Base-by-base conservation (phyloP, 345 rosid species). In the Toxicodendron radicans region DNA sequence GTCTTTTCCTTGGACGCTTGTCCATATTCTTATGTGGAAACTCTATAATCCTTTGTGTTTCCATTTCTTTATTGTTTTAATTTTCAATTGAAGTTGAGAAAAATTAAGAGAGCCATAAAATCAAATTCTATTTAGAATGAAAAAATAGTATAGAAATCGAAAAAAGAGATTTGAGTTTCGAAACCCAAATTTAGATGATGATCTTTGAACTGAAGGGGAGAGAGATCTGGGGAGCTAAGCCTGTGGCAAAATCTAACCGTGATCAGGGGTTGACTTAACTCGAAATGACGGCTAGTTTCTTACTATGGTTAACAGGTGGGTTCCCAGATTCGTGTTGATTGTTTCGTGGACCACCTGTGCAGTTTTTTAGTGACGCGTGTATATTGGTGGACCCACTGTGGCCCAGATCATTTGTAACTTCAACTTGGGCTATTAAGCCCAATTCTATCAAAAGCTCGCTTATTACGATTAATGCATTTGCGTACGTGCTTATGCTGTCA, bases 1-100 rank as follows among this genome's bases (percentile, higher is more conserved):
- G 91, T 54, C 90, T 83, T 77, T 91, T 91, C 76, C 89, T 83
- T 2, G 94, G 97, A 24, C 97, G 92, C 59, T 87, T 89, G 75
- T 89, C 94, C 79, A 83, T 84, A 75, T 68, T 85, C 73, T 79
- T 79, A 64, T 79, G 87, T 0, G 90, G 89, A 70, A 87, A 89
- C 48, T 89, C 97, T 21, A 82, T 81, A 58, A 89, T 87, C 73
- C 89, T 73, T 75, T 87, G 91, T 71, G 91, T 87, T 81, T 91
- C 97, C 85, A 91, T 73, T 73, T 80, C 61, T 79, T 64, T 35
- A 5, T 46, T 46, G 56, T 2, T 27, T 58, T 69, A 74, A 73
- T 58, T 73, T 63, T 41, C 79, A 30, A 53, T 38, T 38, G 58
- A 52, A 66, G 12, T 27, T 24, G 10, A 71, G 16, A 14, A 41